Conservation (phyloP, 257 asterid genomes). For the Solanum bulbocastanum region DNA sequence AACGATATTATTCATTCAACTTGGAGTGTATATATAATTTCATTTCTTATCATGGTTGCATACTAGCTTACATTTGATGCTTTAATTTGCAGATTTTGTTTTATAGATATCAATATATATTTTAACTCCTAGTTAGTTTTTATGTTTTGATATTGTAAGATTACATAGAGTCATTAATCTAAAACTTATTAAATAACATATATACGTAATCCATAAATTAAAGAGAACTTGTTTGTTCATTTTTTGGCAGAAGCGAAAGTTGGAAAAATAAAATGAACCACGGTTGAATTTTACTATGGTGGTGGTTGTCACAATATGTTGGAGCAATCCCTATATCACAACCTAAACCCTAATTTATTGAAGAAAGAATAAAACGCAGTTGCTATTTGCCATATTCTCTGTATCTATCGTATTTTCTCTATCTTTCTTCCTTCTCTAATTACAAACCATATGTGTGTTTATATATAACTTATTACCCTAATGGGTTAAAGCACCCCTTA, state of each 20-base stretch:
- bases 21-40: background rate
- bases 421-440: background rate
- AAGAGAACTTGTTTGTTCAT: background rate
- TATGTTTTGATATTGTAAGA: background rate
- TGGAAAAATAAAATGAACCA: too few relatives aligned
- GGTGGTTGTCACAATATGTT: too few relatives aligned
- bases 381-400: background rate
- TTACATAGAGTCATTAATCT: too few relatives aligned
- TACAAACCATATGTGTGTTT: background rate
- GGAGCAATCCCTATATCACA: too few relatives aligned
- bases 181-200: background rate
- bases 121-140: too few relatives aligned
- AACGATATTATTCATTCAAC: background rate
- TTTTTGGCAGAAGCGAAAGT: background rate
- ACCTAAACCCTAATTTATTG: too few relatives aligned
- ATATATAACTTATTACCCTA: background rate
- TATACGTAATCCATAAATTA: too few relatives aligned
- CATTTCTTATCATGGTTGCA: background rate
- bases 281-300: too few relatives aligned
- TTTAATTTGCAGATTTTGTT: too few relatives aligned
- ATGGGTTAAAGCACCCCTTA: background rate
- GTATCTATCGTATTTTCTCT: background rate
- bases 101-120: background rate
- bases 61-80: background rate
- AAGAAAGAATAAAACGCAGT: background rate